Conservation (phyloP, 2,329 filamentous ascomycete genomes). For the Hymenoscyphus infarciens region DNA sequence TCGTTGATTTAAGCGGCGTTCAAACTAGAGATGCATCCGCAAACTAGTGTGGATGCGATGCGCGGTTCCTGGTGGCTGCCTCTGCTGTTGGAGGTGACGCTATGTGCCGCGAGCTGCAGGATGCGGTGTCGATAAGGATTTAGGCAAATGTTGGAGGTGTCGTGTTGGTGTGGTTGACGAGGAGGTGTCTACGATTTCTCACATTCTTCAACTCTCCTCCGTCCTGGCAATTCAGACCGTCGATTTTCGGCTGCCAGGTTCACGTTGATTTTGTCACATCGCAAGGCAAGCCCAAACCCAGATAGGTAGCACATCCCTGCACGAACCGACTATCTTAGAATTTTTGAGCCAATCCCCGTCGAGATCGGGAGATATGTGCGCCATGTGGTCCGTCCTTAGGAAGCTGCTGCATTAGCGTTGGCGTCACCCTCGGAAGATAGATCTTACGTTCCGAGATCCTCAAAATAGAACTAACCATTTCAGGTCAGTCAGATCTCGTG, state of each 20-base stretch:
- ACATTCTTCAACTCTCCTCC: neutral
- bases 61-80: slow-evolving; percentile 2
- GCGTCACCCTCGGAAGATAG: neutral
- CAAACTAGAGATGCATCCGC: slow-evolving; percentile 1
- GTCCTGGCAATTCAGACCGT: neutral
- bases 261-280: neutral
- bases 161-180: neutral
- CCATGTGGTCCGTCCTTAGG: neutral
- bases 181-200: neutral
- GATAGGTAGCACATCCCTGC: neutral
- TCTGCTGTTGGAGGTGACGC: neutral
- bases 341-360: neutral
- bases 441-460: neutral
- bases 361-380: neutral
- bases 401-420: neutral
- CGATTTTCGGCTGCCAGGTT: neutral
- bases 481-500: neutral
- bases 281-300: neutral
- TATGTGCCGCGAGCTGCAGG: neutral
- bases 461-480: neutral
- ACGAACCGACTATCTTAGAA: neutral
- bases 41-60: slow-evolving; percentile 1
- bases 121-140: neutral
- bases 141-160: neutral
- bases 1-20: slow-evolving; percentile 1